These are phyloP conservation scores for Fusarium temperatum DNA, from an alignment of 2,329 filamentous ascomycete species.

Conservation along the genomic window DNA sequence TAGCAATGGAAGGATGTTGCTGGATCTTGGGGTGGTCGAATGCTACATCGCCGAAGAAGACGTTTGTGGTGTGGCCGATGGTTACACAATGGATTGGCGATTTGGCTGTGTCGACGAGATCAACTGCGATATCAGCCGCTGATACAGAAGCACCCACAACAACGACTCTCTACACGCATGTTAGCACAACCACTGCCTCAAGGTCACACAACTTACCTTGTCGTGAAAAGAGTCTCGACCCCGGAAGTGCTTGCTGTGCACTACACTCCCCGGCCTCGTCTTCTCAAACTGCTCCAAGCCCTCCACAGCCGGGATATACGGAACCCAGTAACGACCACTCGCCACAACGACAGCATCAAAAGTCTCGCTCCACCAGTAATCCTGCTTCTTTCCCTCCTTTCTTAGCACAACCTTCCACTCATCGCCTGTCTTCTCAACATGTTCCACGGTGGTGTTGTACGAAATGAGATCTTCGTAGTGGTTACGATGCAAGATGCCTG, in stretches of 20 bases:
- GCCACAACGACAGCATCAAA: constrained; percentile 71
- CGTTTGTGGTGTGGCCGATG: constrained; percentile 57
- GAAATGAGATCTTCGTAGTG: constrained; percentile 62
- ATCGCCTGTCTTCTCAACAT: constrained; percentile 57
- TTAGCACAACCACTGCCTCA: not conserved
- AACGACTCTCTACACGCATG: constrained; percentile 58
- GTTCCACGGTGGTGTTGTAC: constrained; percentile 70
- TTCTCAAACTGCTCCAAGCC: constrained; percentile 60
- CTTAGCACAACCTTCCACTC: constrained; percentile 64
- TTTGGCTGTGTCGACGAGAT: constrained; percentile 57
- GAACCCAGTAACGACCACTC: constrained; percentile 68
- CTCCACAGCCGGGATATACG: constrained; percentile 61
- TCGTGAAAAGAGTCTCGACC: constrained; percentile 54
- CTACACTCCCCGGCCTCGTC: constrained; percentile 57
- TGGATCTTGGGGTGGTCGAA: constrained; percentile 67
- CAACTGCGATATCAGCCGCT: constrained; percentile 68
- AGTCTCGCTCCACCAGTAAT: constrained; percentile 70
- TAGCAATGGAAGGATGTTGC: constrained; percentile 57
- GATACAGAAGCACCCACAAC: constrained; percentile 73
- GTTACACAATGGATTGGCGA: constrained; percentile 61
- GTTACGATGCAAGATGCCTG: constrained; percentile 59
- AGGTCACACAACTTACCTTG: constrained; percentile 50
- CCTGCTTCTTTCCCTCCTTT: constrained; percentile 48
- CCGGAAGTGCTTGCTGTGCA: constrained; percentile 65
- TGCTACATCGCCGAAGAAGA: constrained; percentile 67